Base-by-base conservation (phyloP, 768 basidiomycete species). In the Lactarius sp. region DNA sequence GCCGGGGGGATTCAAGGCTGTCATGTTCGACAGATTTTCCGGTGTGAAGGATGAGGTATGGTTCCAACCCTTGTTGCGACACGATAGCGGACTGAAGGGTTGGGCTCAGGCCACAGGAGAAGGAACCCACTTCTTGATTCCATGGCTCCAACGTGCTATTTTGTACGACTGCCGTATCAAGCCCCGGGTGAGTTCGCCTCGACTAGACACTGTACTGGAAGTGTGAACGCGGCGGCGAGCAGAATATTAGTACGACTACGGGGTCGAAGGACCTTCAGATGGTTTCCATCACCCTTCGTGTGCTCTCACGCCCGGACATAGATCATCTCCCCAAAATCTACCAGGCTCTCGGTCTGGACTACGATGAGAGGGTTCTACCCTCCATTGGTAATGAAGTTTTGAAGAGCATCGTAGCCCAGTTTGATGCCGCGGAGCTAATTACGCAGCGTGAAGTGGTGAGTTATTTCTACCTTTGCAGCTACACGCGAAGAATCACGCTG, bases 191-290 rank as follows among this genome's bases (percentile, higher is more conserved):
- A 69, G 86, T 75, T 31, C 37, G 18, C 46, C 42, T 27, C 51
- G 14, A 27, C 10, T 53, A 12, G 63, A 47, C 39, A 27, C 27
- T 53, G 18, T 31, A 50, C 31, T 27, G 33, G 41, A 37, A 31
- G 18, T 22, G 13, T 49, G 44, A 34, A 67, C 52, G 1, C 42
- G 54, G 1, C 42, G 54, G 56, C 67, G 67, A 58, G 61, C 67
- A 96, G 92, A 97, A 97, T 72, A 98, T 98, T 61, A 94, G 92
- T n/a, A 98, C 97, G 2, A 97, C 92, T 2, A 98, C 97, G 27
- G 97, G 97, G 39, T 98, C 95, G 10, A 98, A 98, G 74, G 94
- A 99, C 74, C 78, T 99, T 77, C 96, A 98, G 76, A 98, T 98
- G 94, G 92, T 99, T 60, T 91, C 95, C 39, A 87, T 99, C 59